phyloP scores from a whole-genome alignment of 106 monocot species.

The Xerophyta viscosa region DNA sequence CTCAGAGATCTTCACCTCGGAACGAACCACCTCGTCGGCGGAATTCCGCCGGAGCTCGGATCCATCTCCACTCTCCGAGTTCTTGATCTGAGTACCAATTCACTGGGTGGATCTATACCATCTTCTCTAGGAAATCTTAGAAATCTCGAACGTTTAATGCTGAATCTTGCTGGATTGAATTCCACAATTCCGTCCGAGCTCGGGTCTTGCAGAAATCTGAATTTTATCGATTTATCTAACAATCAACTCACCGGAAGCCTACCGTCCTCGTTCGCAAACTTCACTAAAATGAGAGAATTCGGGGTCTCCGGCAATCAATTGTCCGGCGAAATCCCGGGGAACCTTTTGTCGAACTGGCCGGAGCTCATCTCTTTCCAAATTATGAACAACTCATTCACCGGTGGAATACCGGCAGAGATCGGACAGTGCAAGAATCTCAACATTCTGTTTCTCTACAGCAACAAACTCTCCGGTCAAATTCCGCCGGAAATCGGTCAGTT shows the following conservation, averaged over 20 bases:
- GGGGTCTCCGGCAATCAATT: constrained; percentile 31
- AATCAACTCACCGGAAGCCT: constrained; percentile 41
- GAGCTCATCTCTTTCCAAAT: constrained; percentile 37
- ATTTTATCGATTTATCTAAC: constrained; percentile 23
- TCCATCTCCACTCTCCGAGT: constrained; percentile 21
- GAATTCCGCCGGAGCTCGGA: constrained; percentile 25
- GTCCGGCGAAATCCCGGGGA: constrained; percentile 27
- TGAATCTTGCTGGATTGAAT: constrained; percentile 16
- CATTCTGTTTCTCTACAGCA: constrained; percentile 20
- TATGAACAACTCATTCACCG: constrained; percentile 30
- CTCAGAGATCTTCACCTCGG: constrained; percentile 43
- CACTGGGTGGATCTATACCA: constrained; percentile 39
- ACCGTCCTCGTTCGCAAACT: constrained; percentile 26
- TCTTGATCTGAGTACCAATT: constrained; percentile 28
- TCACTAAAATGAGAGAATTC: constrained; percentile 36
- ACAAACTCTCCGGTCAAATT: constrained; percentile 33
- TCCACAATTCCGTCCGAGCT: constrained; percentile 46
- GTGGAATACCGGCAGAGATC: constrained; percentile 39
- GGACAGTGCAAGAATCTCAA: constrained; percentile 17
- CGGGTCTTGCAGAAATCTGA: constrained; percentile 35
- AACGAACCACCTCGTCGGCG: constrained; percentile 30
- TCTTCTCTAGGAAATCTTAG: constrained; percentile 35
- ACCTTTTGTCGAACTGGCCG: constrained; percentile 40
- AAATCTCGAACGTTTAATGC: constrained; percentile 24
- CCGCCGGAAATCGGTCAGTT: constrained; percentile 41